These are phyloP conservation scores for Extremus antarcticus DNA, from an alignment of 495 filamentous ascomycete genomes.

Conservation along the genomic window DNA sequence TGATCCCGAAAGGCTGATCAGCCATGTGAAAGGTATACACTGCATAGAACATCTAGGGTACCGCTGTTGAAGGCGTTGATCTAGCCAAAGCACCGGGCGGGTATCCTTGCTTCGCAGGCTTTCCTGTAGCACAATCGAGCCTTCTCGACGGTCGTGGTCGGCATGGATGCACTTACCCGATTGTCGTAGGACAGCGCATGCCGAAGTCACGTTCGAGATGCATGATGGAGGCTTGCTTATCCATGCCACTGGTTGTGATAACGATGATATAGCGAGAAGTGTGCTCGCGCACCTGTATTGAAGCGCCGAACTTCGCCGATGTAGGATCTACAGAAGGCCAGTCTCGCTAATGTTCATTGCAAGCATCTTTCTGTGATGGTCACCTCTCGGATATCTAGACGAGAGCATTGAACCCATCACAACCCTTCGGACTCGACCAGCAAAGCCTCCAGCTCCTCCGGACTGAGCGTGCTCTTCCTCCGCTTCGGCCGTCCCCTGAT, in stretches of 20 bases:
- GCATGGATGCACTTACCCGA: not conserved
- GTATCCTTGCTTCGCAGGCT: too few relatives aligned
- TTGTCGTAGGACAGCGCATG: not conserved
- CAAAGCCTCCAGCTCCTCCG: slow-evolving; percentile 30
- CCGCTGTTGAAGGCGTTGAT: too few relatives aligned
- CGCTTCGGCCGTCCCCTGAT: slow-evolving; percentile 29
- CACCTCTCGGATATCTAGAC: too few relatives aligned
- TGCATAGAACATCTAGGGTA: not conserved
- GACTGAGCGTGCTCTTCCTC: slow-evolving; percentile 33
- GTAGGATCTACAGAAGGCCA: not conserved
- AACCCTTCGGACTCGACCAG: not conserved
- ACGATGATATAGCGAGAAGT: not conserved
- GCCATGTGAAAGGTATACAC: not conserved
- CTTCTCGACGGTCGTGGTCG: not conserved
- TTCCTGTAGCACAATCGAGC: not conserved
- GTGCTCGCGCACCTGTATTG: not conserved
- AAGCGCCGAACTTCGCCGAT: not conserved
- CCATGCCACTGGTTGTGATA: not conserved
- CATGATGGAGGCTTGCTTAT: not conserved
- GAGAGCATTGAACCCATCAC: not conserved
- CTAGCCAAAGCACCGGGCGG: too few relatives aligned
- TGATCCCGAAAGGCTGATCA: not conserved
- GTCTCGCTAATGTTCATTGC: not conserved
- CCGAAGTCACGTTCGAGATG: not conserved
- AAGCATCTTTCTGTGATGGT: too few relatives aligned